Evolutionary conservation across 768 basidiomycete genomes (phyloP).

Genomic region (Termitomyces bulborhizus): DNA sequence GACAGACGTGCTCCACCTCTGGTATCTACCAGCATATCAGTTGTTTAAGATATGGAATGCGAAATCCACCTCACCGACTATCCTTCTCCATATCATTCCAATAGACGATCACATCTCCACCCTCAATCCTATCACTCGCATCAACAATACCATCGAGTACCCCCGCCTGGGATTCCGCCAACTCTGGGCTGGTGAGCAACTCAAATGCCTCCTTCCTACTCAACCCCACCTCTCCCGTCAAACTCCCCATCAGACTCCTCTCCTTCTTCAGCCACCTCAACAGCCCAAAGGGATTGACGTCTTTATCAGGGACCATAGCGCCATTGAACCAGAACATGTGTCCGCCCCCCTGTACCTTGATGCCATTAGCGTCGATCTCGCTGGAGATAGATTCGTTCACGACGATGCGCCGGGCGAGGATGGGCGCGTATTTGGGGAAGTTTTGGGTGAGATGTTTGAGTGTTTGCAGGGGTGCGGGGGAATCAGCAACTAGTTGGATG

Average conservation of each 20-base stretch:
- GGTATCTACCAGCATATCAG: constrained; percentile 32
- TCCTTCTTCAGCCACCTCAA: constrained; percentile 72
- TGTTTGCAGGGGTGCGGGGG: constrained; percentile 44
- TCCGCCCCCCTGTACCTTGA: constrained; percentile 43
- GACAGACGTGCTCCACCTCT: constrained; percentile 44
- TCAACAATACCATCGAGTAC: constrained; percentile 79
- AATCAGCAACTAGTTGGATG: constrained; percentile 65
- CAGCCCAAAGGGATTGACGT: constrained; percentile 68
- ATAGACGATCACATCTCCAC: constrained; percentile 68
- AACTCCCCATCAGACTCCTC: constrained; percentile 48
- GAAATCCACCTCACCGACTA: constrained; percentile 38
- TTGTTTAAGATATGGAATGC: background rate
- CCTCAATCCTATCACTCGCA: constrained; percentile 82
- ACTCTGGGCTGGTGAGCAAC: constrained; percentile 58
- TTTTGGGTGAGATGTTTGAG: constrained; percentile 74
- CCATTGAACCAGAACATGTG: constrained; percentile 84
- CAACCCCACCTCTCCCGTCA: constrained; percentile 57
- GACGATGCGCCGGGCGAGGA: constrained; percentile 64
- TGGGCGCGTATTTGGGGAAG: constrained; percentile 81
- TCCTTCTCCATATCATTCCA: constrained; percentile 93
- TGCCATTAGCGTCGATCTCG: constrained; percentile 55
- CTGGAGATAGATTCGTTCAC: constrained; percentile 41
- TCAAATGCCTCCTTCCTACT: constrained; percentile 61
- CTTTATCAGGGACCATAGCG: constrained; percentile 46
- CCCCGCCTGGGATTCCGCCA: constrained; percentile 46